Evolutionary conservation across 257 asterid species (phyloP), one percentile per base, ranked within the genome.

Genomic region (Ligustrum vulgare): DNA sequence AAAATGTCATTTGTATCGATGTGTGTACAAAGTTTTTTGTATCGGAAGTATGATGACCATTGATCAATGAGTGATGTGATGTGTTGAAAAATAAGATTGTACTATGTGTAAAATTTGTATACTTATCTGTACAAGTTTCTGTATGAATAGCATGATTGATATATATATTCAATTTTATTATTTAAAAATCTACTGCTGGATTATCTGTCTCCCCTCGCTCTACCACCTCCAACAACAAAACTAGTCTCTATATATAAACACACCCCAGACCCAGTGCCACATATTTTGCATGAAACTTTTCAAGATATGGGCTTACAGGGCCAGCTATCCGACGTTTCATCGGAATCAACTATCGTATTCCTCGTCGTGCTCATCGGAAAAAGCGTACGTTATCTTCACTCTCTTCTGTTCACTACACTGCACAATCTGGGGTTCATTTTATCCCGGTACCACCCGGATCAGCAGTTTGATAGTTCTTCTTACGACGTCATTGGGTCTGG

Each of bases 291-390:
- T 56, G 64, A 56, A 20, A 6, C 64, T 76, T 9, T 70, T 33
- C 47, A 9, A 62, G 43, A 72, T 15, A 91, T 91, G 97, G 97
- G 97, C 31, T 78, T 91, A 72, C 86, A 86, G 58, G 84, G 73
- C 76, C 91, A 90, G 75, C 84, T 91, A 5, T 87, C 87, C 79
- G 96, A 90, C 78, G 75, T 88, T 15, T 90, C 97, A 20, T 73
- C 91, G 16, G 97, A 91, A 58, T 91, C 97, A 6, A 54, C 86
- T 56, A 76, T 90, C 56, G 77, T 90, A n/a, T 71, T 87, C 65
- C 56, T 81, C 64, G 87, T 82, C 31, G 84, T 83, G 25, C 86
- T 88, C 63, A 69, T 90, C 34, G 94, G 79, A 12, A 84, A 86
- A 34, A 62, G 85, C 77, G 82, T 89, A 15, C 49, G 83, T 67